Base-by-base conservation (phyloP, 2,329 filamentous ascomycete species). In the Parascedosporium putredinis region DNA sequence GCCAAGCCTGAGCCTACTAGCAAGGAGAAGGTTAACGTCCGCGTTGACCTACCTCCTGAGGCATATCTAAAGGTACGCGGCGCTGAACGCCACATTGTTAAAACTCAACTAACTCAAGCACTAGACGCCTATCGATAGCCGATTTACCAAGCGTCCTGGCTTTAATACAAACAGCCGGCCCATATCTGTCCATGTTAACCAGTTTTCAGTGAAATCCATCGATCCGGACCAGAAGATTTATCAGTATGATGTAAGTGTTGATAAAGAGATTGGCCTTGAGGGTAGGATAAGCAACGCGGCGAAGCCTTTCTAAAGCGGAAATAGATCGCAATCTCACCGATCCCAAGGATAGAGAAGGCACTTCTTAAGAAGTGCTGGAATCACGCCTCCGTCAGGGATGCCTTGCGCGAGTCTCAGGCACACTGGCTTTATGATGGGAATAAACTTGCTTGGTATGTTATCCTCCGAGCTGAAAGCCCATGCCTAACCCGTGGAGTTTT, bases 161-260 rank as follows among this genome's bases (percentile, higher is more conserved):
- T 80, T 76, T 62, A 85, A 82, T 53, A 74, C 65, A 0, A 68
- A 71, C 6, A 83, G 82, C 2, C 77, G 74, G 53, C 60, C 69
- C 0, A 72, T 81, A 18, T 59, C 65, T 1, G 57, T 88, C 1
- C 64, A 72, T 0, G 67, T 95, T 33, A 97, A 97, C 62, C 81
- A 88, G 9, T 95, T 83, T 65, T 74, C 81, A 0, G 82, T 96
- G 50, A 66, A 63, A 0, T 66, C 70, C 8, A 79, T 82, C 34
- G 60, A 68, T 50, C 81, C 81, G 0, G 72, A 64, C 2, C 75
- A 71, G 10, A 76, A 78, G 0, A 78, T 96, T 20, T 82, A 82
- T 54, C 90, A 96, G 61, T 97, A 91, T 57, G 88, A 95, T 68
- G 86, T 90, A 68, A 75, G 84, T 75, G 47, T 34, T 14, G n/a